phyloP scores from a whole-genome alignment of 495 filamentous ascomycete species.

The Aspergillus campestris region DNA sequence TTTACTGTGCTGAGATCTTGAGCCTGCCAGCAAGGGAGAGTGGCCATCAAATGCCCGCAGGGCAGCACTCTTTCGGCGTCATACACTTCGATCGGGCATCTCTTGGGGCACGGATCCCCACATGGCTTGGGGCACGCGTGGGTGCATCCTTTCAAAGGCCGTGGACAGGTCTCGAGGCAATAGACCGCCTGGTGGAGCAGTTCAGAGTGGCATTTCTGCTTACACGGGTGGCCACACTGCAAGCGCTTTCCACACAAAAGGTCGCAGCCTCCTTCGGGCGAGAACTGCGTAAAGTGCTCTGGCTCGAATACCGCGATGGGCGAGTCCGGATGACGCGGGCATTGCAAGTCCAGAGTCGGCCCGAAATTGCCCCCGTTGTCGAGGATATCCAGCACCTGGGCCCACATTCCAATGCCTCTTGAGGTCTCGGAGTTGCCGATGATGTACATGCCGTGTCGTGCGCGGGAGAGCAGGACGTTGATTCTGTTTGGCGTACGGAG shows the following conservation, averaged over 20 bases:
- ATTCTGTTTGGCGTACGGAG: constrained; percentile 67
- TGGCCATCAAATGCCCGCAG: constrained; percentile 49
- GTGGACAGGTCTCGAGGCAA: constrained; percentile 54
- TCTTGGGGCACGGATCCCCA: constrained; percentile 46
- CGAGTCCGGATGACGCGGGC: constrained; percentile 58
- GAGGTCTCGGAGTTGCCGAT: constrained; percentile 63
- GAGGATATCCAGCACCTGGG: constrained; percentile 50
- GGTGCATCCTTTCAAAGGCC: constrained; percentile 46
- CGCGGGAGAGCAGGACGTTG: constrained; percentile 67
- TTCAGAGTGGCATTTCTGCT: constrained; percentile 61
- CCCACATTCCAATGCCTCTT: constrained; percentile 58
- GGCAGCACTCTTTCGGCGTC: constrained; percentile 35
- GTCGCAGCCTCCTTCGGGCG: constrained; percentile 68
- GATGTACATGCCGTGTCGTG: constrained; percentile 78
- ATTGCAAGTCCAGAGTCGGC: constrained; percentile 46
- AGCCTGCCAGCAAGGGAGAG: constrained; percentile 44
- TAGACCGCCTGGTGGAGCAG: constrained; percentile 52
- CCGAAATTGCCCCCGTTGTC: constrained; percentile 43
- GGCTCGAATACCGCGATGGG: constrained; percentile 47
- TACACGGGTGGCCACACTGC: constrained; percentile 65
- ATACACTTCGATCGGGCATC: constrained; percentile 35
- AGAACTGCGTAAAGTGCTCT: constrained; percentile 50
- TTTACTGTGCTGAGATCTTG: constrained; percentile 29
- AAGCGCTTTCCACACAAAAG: constrained; percentile 51
- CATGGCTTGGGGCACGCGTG: constrained; percentile 56